Percentiles rank a stretch among this genome's conserved stretches.
phyloP scores from a whole-genome alignment of 345 rosid species.

The Salix brachista region DNA sequence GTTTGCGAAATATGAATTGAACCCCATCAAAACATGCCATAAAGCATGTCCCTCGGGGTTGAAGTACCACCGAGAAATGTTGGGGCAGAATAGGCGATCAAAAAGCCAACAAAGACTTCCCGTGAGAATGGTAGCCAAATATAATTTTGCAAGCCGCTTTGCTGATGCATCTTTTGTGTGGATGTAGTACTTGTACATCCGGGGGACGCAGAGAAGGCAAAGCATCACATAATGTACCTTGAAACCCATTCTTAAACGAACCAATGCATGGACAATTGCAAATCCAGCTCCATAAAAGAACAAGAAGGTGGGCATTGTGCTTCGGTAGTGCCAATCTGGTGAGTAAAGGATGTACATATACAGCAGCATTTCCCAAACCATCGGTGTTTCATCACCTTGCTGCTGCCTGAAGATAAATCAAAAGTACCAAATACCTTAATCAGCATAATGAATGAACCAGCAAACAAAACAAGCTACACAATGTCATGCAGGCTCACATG shows the following conservation, averaged over 20 bases:
- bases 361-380: conserved; percentile 98
- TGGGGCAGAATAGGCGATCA: conserved; percentile 60
- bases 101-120: conserved; percentile 69
- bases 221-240: conserved; percentile 75
- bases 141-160: conserved; percentile 66
- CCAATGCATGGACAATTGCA: conserved; percentile 59
- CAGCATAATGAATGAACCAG: background rate
- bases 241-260: conserved; percentile 74
- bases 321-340: conserved; percentile 96
- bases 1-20: conserved; percentile 84
- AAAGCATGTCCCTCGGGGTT: conserved; percentile 93
- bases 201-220: conserved; percentile 83
- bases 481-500: background rate
- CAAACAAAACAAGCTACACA: background rate
- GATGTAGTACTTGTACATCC: conserved; percentile 95
- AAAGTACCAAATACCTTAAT: background rate
- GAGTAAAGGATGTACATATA: conserved; percentile 92
- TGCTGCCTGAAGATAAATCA: conserved; percentile 56
- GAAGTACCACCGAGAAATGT: conserved; percentile 54
- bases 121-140: conserved; percentile 52
- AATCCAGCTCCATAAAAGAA: conserved; percentile 81
- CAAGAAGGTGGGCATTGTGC: conserved; percentile 94
- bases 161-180: conserved; percentile 63
- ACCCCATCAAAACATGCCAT: conserved; percentile 88
- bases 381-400: conserved; percentile 96